These are phyloP conservation scores for Pseudognaphalium luteoalbum DNA, from an alignment of 129 eudicot genomes.

Conservation along the genomic window DNA sequence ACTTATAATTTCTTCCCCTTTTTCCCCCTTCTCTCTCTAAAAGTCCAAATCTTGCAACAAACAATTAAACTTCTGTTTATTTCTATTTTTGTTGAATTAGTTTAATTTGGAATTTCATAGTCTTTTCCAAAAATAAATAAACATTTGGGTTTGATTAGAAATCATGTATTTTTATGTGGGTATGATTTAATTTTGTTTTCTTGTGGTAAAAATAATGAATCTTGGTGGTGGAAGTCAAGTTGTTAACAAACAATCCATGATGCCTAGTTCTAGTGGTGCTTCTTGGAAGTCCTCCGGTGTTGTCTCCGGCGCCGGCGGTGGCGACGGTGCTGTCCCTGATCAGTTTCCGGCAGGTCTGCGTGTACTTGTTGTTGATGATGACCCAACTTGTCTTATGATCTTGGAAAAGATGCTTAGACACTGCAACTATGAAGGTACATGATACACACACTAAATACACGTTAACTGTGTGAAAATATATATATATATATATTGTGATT, in stretches of 20 bases:
- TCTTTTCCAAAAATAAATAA: conserved; percentile 15
- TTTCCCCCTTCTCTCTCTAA: conserved; percentile 12
- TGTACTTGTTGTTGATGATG: conserved; percentile 69
- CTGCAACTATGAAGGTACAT: conserved; percentile 61
- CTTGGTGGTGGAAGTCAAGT: conserved; percentile 36
- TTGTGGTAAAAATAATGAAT: conserved; percentile 34
- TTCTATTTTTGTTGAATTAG: conserved; percentile 20
- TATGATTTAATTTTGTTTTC: conserved; percentile 24
- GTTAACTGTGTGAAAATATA: background rate
- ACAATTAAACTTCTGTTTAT: conserved; percentile 20
- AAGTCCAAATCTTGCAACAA: conserved; percentile 30
- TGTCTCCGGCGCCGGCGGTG: conserved; percentile 21
- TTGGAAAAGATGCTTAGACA: conserved; percentile 54
- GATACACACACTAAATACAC: conserved; percentile 24
- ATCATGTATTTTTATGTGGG: conserved; percentile 22
- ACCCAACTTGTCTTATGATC: conserved; percentile 62
- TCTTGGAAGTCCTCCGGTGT: conserved; percentile 37
- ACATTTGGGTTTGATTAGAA: conserved; percentile 22
- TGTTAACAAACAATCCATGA: conserved; percentile 31
- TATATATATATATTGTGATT: background rate
- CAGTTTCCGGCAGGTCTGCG: conserved; percentile 68
- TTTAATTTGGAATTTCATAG: conserved; percentile 7
- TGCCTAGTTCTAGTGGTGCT: conserved; percentile 31
- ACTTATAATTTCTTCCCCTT: conserved; percentile 31
- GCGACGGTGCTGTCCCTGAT: conserved; percentile 35